These are phyloP conservation scores for Russula lepida DNA, from an alignment of 768 basidiomycete species.

Conservation along the genomic window DNA sequence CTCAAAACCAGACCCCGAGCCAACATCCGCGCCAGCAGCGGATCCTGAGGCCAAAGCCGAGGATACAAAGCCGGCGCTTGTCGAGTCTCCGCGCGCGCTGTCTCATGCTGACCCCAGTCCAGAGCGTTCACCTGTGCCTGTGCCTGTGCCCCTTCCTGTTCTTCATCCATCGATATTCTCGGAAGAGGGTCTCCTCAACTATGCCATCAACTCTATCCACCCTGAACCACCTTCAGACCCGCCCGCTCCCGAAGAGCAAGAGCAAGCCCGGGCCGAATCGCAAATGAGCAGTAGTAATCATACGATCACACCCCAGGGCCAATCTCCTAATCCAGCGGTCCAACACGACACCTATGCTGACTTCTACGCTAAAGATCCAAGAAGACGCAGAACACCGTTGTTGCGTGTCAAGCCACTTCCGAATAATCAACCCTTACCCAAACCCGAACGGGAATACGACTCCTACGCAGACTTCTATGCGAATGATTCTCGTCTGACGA, in stretches of 20 bases:
- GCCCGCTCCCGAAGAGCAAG: not conserved
- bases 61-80: not conserved
- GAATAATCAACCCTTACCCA: conserved; percentile 9
- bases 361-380: conserved; percentile 15
- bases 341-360: conserved; percentile 15
- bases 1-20: not conserved
- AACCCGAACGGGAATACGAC: conserved; percentile 13
- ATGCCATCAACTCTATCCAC: conserved; percentile 10
- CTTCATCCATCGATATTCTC: conserved; percentile 13
- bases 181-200: conserved; percentile 14
- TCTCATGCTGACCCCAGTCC: conserved; percentile 1
- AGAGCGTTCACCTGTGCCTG: conserved; percentile 9
- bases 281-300: conserved; percentile 11
- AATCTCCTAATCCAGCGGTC: not conserved
- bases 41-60: not conserved
- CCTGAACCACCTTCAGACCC: conserved; percentile 2
- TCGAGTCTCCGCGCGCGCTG: not conserved
- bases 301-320: conserved; percentile 5
- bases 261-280: conserved; percentile 1
- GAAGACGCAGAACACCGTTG: conserved; percentile 8
- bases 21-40: not conserved
- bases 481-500: conserved; percentile 13
- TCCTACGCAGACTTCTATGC: conserved; percentile 16
- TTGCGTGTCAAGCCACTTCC: conserved; percentile 12
- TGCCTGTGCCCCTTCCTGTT: conserved; percentile 13